These are phyloP conservation scores for Bruguiera parviflora DNA, from an alignment of 345 rosid genomes.

Conservation along the genomic window DNA sequence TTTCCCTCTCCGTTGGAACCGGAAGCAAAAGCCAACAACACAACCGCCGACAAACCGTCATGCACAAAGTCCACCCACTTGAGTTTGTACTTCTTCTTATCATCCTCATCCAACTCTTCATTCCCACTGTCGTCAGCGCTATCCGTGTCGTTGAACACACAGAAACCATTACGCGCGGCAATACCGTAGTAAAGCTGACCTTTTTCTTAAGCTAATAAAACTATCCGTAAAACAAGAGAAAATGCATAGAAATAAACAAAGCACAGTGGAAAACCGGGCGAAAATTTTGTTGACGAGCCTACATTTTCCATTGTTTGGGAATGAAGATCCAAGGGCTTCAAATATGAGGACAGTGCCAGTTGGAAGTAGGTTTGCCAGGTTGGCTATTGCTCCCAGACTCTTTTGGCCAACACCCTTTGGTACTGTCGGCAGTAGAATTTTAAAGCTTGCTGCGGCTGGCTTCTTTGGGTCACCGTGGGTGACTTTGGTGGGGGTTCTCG, in stretches of 20 bases:
- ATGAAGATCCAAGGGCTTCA: constrained; percentile 41
- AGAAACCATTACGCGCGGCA: constrained; percentile 36
- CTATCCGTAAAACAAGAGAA: constrained; percentile 57
- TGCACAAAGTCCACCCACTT: constrained; percentile 39
- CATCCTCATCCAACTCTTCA: background rate
- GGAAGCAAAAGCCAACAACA: constrained; percentile 43
- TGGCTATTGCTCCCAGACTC: constrained; percentile 31
- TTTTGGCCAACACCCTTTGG: too few species aligned
- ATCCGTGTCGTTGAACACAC: constrained; percentile 27
- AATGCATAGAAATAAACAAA: constrained; percentile 33
- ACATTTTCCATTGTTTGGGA: constrained; percentile 46
- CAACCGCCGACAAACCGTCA: constrained; percentile 34
- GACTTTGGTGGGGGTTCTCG: too few species aligned
- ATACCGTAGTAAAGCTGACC: constrained; percentile 42
- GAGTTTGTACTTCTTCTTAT: constrained; percentile 10
- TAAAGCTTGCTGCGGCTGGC: too few species aligned
- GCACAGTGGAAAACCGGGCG: constrained; percentile 20
- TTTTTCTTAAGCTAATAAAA: constrained; percentile 23
- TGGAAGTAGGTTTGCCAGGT: constrained; percentile 54
- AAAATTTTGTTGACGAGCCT: constrained; percentile 29
- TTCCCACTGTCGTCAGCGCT: background rate
- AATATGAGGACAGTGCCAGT: constrained; percentile 50
- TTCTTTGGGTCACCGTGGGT: too few species aligned
- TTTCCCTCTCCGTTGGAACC: too few species aligned
- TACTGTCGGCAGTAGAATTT: too few species aligned